phyloP scores from a whole-genome alignment of 1,139 yeast species.

The Williopsis jadinii region DNA sequence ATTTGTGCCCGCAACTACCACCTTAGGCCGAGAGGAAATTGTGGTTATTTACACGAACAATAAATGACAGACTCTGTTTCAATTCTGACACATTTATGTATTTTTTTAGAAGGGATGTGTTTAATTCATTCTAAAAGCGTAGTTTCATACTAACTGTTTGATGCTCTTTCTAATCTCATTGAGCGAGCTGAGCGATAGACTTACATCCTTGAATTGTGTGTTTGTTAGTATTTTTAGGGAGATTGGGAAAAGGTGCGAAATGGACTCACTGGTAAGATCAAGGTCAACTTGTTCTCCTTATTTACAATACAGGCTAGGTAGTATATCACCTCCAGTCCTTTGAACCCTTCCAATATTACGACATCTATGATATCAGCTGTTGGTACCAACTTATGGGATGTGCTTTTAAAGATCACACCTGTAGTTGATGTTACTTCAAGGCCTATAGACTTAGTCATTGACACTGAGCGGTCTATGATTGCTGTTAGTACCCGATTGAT shows the following conservation, averaged over 20 bases:
- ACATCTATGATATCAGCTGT: constrained; percentile 47
- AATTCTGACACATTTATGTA: no score
- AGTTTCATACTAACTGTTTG: no score
- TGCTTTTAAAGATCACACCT: constrained; percentile 15
- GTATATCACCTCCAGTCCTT: constrained; percentile 52
- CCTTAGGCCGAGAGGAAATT: no score
- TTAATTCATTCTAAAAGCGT: no score
- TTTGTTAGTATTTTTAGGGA: not conserved
- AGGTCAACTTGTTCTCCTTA: constrained; percentile 23
- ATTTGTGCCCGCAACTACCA: no score
- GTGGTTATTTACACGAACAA: not conserved
- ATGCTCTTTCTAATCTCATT: no score
- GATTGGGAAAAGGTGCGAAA: no score
- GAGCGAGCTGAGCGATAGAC: not conserved
- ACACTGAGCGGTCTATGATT: constrained; percentile 19
- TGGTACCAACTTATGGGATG: constrained; percentile 38
- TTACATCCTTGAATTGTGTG: not conserved
- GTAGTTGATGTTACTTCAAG: constrained; percentile 22
- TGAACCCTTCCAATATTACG: constrained; percentile 63
- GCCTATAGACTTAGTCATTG: constrained; percentile 25
- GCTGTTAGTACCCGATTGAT: not conserved
- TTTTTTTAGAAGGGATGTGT: no score
- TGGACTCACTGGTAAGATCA: constrained; percentile 29
- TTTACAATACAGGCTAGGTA: constrained; percentile 52
- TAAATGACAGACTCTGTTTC: not conserved